These are phyloP conservation scores for Microstegium vimineum DNA, from an alignment of 176 grass and related monocot species.

Conservation along the genomic window DNA sequence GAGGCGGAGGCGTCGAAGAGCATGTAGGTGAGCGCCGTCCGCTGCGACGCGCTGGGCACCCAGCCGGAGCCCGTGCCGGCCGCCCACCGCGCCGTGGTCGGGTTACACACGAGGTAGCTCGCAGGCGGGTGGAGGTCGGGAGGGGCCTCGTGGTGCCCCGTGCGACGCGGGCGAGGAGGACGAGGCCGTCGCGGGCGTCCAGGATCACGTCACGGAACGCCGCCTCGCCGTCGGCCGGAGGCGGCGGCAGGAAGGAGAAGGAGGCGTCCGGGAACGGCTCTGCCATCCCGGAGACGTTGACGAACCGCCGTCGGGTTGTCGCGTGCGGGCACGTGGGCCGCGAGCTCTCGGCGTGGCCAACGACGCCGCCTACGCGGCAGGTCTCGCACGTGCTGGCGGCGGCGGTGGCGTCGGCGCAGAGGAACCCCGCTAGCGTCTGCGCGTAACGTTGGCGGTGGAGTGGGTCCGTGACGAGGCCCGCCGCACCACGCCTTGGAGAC, in stretches of 20 bases:
- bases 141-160: not conserved
- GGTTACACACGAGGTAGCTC: slow-evolving; percentile 11
- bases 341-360: not conserved
- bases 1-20: not conserved
- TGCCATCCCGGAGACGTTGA: slow-evolving; percentile 16
- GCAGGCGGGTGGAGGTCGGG: slow-evolving; percentile 1
- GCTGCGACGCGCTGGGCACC: not conserved
- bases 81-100: not conserved
- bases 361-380: not conserved
- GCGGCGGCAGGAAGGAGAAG: not conserved
- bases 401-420: not conserved
- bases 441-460: not conserved
- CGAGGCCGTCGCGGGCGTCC: not conserved
- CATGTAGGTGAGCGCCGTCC: not conserved
- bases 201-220: not conserved
- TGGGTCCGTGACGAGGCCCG: not conserved
- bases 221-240: not conserved
- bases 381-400: not conserved
- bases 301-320: not conserved
- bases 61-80: not conserved
- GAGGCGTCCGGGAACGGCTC: not conserved
- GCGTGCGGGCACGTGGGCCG: not conserved
- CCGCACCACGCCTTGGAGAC: slow-evolving; percentile 5
- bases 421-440: not conserved
- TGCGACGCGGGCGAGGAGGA: not conserved